These are phyloP conservation scores for Rubia occidens DNA, from an alignment of 305 asterid genomes.

Conservation along the genomic window DNA sequence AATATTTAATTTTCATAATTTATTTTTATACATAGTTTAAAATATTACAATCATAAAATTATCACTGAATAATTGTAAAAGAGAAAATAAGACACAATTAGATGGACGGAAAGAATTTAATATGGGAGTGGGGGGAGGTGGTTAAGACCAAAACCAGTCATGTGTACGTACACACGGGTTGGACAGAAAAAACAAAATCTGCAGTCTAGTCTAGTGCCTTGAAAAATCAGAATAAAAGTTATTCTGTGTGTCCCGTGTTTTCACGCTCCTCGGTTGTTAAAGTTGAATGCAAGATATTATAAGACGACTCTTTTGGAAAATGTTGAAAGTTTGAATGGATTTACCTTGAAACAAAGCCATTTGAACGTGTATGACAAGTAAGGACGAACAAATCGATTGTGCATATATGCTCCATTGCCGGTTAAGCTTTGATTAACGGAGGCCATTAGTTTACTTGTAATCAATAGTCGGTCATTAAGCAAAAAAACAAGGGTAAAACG, in stretches of 20 bases:
- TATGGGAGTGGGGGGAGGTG: no score
- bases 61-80: no score
- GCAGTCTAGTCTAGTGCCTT: neutral
- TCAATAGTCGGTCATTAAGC: neutral
- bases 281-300: neutral
- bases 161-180: neutral
- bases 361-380: slow-evolving; percentile 1
- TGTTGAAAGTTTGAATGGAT: neutral
- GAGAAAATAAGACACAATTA: no score
- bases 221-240: neutral
- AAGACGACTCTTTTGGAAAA: neutral
- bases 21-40: no score
- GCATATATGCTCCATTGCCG: neutral
- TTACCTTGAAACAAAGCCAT: slow-evolving; percentile 2
- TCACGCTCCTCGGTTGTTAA: neutral
- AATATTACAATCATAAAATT: no score
- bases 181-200: neutral
- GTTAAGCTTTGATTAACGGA: neutral
- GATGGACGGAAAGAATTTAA: no score
- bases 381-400: slow-evolving; percentile 1
- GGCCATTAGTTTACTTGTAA: neutral
- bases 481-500: neutral
- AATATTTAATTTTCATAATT: no score
- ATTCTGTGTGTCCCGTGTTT: slow-evolving; percentile 1
- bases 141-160: neutral